Percentiles rank a stretch among this genome's conserved stretches.
phyloP scores from a whole-genome alignment of 495 filamentous ascomycete genomes.

The Penicillium paradoxum region DNA sequence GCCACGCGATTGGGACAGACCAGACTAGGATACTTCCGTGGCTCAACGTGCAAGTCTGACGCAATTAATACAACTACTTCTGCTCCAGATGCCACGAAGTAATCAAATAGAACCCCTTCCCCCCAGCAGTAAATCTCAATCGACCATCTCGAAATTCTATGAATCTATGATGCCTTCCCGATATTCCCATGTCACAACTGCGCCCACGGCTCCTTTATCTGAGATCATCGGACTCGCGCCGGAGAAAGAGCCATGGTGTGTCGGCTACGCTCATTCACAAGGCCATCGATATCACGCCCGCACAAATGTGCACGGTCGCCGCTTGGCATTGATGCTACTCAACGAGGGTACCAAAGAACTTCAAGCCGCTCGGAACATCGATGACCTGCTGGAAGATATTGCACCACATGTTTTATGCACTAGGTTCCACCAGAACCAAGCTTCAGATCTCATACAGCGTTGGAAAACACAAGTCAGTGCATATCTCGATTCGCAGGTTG shows the following conservation, averaged over 20 bases:
- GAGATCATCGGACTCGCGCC: conserved; percentile 25
- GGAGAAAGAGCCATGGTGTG: conserved; percentile 21
- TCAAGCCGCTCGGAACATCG: conserved; percentile 12
- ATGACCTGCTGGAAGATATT: conserved; percentile 17
- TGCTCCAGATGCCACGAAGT: too few relatives aligned
- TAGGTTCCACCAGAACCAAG: conserved; percentile 23
- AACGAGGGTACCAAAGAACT: conserved; percentile 18
- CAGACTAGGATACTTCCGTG: too few relatives aligned
- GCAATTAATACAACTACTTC: too few relatives aligned
- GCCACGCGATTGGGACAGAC: too few relatives aligned
- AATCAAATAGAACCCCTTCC: too few relatives aligned
- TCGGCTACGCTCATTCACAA: conserved; percentile 19
- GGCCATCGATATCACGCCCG: conserved; percentile 21
- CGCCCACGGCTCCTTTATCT: conserved; percentile 13
- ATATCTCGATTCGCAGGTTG: conserved; percentile 5
- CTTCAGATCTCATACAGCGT: conserved; percentile 1
- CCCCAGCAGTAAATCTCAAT: too few relatives aligned
- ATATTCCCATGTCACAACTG: neutral
- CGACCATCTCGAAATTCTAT: too few relatives aligned
- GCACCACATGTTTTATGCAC: conserved; percentile 26
- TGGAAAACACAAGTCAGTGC: conserved; percentile 17
- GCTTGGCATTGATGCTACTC: conserved; percentile 15
- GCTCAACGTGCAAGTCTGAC: too few relatives aligned
- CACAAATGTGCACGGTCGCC: conserved; percentile 16
- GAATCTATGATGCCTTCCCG: conserved; percentile 9